These are phyloP conservation scores for Camellia sinensis DNA, from an alignment of 148 eudicot genomes.

Conservation along the genomic window DNA sequence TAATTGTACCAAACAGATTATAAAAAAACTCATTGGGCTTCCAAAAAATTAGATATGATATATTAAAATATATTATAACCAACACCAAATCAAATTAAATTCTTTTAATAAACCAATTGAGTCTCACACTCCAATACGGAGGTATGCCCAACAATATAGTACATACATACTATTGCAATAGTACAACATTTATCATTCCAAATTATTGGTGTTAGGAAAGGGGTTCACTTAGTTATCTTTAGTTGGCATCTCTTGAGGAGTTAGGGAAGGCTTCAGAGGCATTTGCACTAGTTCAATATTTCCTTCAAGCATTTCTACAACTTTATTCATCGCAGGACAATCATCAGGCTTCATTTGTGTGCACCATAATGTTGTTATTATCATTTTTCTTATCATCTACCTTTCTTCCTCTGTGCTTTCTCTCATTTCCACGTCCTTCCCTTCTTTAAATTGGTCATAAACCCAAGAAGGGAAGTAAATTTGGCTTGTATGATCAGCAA, in stretches of 20 bases:
- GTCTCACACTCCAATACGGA: too few species aligned
- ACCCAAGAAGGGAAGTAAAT: slow-evolving; percentile 5
- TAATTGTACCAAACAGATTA: too few species aligned
- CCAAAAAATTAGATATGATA: too few species aligned
- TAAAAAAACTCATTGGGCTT: too few species aligned
- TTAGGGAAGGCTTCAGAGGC: slow-evolving; percentile 12
- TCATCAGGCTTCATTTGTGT: background rate
- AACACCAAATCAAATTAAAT: too few species aligned
- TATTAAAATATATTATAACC: too few species aligned
- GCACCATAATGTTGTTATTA: slow-evolving; percentile 12
- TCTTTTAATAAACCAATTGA: too few species aligned
- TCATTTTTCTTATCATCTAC: slow-evolving; percentile 17
- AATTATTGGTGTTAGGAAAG: too few species aligned
- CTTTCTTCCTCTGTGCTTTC: slow-evolving; percentile 13
- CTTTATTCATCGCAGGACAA: slow-evolving; percentile 20
- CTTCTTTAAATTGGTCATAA: background rate
- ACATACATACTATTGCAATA: too few species aligned
- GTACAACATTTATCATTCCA: too few species aligned
- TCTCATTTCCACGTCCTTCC: slow-evolving; percentile 8
- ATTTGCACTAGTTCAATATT: slow-evolving; percentile 1
- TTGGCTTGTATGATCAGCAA: background rate
- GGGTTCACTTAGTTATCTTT: background rate
- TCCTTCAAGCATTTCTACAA: slow-evolving; percentile 17
- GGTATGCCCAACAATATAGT: too few species aligned
- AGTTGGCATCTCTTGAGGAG: background rate